Percentiles rank a stretch among this genome's conserved stretches.
phyloP scores from a whole-genome alignment of 148 eudicot genomes.

The Spergularia marina region DNA sequence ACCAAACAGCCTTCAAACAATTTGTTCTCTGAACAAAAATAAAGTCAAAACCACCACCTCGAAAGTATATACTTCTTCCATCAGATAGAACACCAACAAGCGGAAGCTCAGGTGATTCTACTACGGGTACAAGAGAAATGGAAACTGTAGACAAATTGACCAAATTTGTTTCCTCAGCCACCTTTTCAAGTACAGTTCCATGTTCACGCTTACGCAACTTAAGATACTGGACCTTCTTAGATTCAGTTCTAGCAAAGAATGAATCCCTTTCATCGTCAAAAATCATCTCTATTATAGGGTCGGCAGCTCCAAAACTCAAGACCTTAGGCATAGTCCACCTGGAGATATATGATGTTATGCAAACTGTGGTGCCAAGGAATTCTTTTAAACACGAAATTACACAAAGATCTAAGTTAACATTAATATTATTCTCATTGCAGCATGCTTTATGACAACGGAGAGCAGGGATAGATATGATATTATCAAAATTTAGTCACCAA shows the following conservation, averaged over 20 bases:
- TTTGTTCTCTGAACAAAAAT: constrained; percentile 56
- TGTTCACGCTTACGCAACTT: constrained; percentile 59
- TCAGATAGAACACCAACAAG: constrained; percentile 93
- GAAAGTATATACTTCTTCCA: constrained; percentile 91
- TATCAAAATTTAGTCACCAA: constrained; percentile 68
- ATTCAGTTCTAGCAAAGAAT: constrained; percentile 90
- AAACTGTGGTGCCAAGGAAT: not conserved
- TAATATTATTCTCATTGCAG: too few relatives aligned
- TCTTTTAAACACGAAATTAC: too few relatives aligned
- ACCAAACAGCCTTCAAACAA: constrained; percentile 74
- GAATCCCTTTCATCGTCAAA: constrained; percentile 87
- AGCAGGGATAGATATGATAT: not conserved
- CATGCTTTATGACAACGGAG: too few relatives aligned
- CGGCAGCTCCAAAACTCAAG: constrained; percentile 92
- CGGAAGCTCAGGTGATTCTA: constrained; percentile 87
- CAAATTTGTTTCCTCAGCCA: constrained; percentile 82
- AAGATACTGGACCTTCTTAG: constrained; percentile 88
- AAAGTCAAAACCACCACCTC: constrained; percentile 70
- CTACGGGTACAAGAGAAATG: constrained; percentile 76
- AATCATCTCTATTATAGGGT: constrained; percentile 92
- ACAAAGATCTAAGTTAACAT: too few relatives aligned
- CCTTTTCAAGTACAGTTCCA: constrained; percentile 85
- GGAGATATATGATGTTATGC: constrained; percentile 21
- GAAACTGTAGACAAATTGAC: constrained; percentile 75
- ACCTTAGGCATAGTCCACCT: constrained; percentile 98